Conservation (phyloP, 2,329 filamentous ascomycete species). For the Diaporthe caulivora region DNA sequence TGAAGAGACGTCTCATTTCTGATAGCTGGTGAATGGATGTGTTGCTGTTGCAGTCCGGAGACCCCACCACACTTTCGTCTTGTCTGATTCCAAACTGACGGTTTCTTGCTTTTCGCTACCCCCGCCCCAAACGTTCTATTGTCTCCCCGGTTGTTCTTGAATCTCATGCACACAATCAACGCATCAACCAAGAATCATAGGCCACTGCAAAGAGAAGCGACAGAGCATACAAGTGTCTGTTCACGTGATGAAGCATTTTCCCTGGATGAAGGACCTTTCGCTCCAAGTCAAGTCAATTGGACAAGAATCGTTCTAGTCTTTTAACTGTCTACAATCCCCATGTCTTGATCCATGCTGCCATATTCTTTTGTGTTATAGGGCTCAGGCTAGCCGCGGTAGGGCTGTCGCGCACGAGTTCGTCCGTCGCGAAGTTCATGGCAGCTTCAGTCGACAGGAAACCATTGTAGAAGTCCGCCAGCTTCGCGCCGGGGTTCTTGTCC, state of each 20-base stretch:
- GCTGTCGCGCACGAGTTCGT: constrained; percentile 28
- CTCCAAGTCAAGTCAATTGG: background rate
- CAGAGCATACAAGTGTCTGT: background rate
- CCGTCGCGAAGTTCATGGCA: constrained; percentile 26
- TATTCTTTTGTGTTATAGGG: constrained; percentile 29
- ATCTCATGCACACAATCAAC: background rate
- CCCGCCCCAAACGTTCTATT: no score
- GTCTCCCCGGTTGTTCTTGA: background rate
- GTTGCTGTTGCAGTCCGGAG: background rate
- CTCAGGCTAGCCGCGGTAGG: constrained; percentile 27
- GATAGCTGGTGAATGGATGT: constrained; percentile 25
- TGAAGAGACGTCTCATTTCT: background rate
- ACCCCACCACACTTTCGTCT: background rate
- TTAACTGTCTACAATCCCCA: constrained; percentile 28
- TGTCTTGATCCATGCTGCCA: constrained; percentile 30
- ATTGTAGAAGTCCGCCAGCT: constrained; percentile 36
- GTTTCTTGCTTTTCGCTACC: background rate
- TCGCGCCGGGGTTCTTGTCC: constrained; percentile 35
- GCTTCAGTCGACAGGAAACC: constrained; percentile 14
- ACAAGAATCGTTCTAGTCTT: background rate
- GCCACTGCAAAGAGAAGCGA: background rate
- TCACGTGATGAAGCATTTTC: background rate
- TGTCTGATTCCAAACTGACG: background rate
- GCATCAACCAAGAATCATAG: background rate
- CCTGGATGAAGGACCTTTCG: no score